A percentile compares a stretch with the other conserved stretches of the same genome.
Evolutionary conservation across 805 yeast genomes (phyloP).

Genomic region (Candida insectalens): DNA sequence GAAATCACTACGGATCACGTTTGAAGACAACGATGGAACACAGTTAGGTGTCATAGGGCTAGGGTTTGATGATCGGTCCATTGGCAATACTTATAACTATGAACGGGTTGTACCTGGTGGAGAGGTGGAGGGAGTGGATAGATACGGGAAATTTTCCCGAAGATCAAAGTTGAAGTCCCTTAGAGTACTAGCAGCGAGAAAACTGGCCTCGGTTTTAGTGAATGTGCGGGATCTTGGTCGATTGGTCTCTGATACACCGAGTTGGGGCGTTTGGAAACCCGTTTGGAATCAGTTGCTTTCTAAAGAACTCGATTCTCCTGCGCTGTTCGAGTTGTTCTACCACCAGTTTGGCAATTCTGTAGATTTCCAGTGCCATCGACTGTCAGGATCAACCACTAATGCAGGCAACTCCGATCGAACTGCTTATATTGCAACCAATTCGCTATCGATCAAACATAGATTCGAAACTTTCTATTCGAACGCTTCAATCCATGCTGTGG

Average conservation of each 20-base stretch:
- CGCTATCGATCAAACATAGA: slow-evolving; percentile 18
- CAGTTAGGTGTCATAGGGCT: background rate
- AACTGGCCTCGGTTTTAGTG: background rate
- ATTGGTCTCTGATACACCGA: background rate
- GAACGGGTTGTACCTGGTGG: no score
- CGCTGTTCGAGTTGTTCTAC: slow-evolving; percentile 21
- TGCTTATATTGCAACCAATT: slow-evolving; percentile 8
- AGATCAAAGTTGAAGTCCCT: background rate
- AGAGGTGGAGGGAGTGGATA: background rate
- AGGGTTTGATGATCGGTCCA: background rate
- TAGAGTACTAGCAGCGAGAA: background rate
- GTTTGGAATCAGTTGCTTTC: slow-evolving; percentile 24
- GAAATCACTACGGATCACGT: no score
- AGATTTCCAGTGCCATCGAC: slow-evolving; percentile 11
- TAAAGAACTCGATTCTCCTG: slow-evolving; percentile 23
- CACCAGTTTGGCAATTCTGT: slow-evolving; percentile 9
- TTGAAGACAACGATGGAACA: no score
- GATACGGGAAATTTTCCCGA: background rate
- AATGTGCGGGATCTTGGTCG: background rate
- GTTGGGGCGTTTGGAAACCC: slow-evolving; percentile 16
- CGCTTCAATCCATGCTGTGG: slow-evolving; percentile 9
- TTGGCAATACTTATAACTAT: background rate
- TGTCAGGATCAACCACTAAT: slow-evolving; percentile 8
- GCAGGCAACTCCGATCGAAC: slow-evolving; percentile 14
- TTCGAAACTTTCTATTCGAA: slow-evolving; percentile 26